Evolutionary conservation across 2,329 filamentous ascomycete genomes (phyloP).

Genomic region (Diaporthe ilicicola): DNA sequence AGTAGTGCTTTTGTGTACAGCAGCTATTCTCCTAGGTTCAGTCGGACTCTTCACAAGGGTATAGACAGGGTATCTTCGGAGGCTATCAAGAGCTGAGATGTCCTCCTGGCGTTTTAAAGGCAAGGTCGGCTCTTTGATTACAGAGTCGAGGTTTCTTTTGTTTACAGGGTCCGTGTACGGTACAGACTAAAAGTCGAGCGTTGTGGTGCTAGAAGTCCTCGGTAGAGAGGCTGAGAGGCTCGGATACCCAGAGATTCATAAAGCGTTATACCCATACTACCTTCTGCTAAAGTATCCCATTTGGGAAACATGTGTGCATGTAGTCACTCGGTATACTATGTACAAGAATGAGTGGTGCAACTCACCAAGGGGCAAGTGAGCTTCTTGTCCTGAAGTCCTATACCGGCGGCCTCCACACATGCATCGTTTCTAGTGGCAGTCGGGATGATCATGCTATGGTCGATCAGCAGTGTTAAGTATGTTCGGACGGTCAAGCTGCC

Average conservation of each 20-base stretch:
- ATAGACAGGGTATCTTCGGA: conserved; percentile 43
- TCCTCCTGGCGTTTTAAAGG: conserved; percentile 51
- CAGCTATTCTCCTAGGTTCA: conserved; percentile 12
- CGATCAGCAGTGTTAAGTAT: neutral
- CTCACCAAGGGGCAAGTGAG: neutral
- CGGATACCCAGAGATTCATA: neutral
- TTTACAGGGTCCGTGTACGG: conserved; percentile 21
- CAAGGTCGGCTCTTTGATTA: conserved; percentile 24
- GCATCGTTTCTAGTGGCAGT: neutral
- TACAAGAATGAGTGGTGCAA: neutral
- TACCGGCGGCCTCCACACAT: neutral
- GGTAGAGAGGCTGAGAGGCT: neutral
- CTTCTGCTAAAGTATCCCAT: neutral
- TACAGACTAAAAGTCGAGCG: conserved; percentile 10
- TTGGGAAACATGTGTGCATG: neutral
- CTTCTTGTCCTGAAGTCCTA: neutral
- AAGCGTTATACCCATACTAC: neutral
- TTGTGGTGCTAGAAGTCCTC: conserved; percentile 6
- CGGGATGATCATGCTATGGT: neutral
- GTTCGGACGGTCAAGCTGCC: too few relatives aligned
- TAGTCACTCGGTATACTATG: neutral
- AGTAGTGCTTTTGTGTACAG: neutral
- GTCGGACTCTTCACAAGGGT: conserved; percentile 36
- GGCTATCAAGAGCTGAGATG: conserved; percentile 67
- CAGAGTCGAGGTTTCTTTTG: conserved; percentile 33